Evolutionary conservation across 345 rosid genomes (phyloP), one percentile per base, ranked within the genome.

Genomic region (Gossypium ekmanianum): DNA sequence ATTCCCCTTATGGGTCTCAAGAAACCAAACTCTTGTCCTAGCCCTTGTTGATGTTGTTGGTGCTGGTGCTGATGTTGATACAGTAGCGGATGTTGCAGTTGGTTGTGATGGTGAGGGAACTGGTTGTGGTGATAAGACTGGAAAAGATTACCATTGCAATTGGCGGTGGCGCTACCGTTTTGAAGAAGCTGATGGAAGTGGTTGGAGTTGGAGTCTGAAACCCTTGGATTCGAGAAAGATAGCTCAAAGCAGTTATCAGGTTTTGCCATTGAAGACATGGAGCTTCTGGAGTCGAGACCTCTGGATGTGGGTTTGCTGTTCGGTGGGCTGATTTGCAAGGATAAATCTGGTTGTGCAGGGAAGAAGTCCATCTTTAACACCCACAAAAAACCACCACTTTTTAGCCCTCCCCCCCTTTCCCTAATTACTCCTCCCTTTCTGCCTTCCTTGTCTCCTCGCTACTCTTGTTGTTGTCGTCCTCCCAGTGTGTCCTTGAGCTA

Each of bases 1-100:
- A 89, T 87, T 75, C 98, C 98, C 82, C 90, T 88, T 29, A 96
- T 91, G 79, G 99, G 98, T 86, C 88, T 89, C 81, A 88, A 82
- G 74, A 89, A 85, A 61, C 92, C 88, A 71, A 93, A 82, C 55
- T 90, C 97, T 76, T 85, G 88, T 82, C 85, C 71, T 17, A 84
- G 74, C 22, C 85, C 85, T 77, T 80, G 84, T 50, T 78, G 83
- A n/a, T 77, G 76, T 11, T 57, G 29, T 11, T 57, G 29, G 45
- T 81, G 61, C 29, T 81, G 85, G 9, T 87, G 78, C 41, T 81
- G 91, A 13, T 81, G 85, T 16, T 87, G 88, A 79, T 72, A 81
- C 45, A 71, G 79, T 16, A 77, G 55, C 76, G 78, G 84, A 81
- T 75, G 73, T 45, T 77, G 82, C 22, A 50, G 66, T 9, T 63